Evolutionary conservation across 2,329 filamentous ascomycete genomes (phyloP), one percentile per base, ranked within the genome.

Genomic region (Verticillium zaregamsianum): DNA sequence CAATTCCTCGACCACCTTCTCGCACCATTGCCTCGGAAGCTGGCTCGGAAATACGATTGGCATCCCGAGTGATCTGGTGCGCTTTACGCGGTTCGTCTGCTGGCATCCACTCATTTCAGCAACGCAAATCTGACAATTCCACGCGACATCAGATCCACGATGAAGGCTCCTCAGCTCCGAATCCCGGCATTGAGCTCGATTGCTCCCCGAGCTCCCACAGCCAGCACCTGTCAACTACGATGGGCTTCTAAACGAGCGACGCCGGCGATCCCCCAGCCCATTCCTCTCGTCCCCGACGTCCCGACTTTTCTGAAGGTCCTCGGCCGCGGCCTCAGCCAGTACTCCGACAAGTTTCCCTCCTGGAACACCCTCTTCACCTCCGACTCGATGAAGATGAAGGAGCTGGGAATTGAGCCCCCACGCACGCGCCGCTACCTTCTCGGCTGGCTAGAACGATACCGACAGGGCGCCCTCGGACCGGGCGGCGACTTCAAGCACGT

Each of bases 301-400:
- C 74, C 83, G 68, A 95, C 93, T 17, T 97, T 99, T 77, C 88
- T 98, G 65, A 92, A 86, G 39, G 82, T 97, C 63, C 97, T 98
- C 76, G 95, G 95, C 68, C 93, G 95, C 66, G 89, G 89, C 69
- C 87, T 97, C 69, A 88, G 85, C 71, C 87, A 90, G 72, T 92
- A 97, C 79, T 86, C 90, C 57, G 82, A 86, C 76, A 98, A 98
- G 76, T 92, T 99, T 69, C 87, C 91, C 2, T 89, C 90, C 12
- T 98, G 95, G 95, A 90, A 95, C 59, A 86, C 91, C 6, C 86
- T 99, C 55, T 98, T 98, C 83, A 88, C 88, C 55, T 82, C 95
- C 66, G 88, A 86, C 25, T 92, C 91, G 20, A 75, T 82, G 55
- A 88, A 98, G 76, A 82, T 99, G 67, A 87, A 88, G 67, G 89